These are phyloP conservation scores for Ceratocystiopsis sp. DNA, from an alignment of 2,329 filamentous ascomycete genomes.

Conservation along the genomic window DNA sequence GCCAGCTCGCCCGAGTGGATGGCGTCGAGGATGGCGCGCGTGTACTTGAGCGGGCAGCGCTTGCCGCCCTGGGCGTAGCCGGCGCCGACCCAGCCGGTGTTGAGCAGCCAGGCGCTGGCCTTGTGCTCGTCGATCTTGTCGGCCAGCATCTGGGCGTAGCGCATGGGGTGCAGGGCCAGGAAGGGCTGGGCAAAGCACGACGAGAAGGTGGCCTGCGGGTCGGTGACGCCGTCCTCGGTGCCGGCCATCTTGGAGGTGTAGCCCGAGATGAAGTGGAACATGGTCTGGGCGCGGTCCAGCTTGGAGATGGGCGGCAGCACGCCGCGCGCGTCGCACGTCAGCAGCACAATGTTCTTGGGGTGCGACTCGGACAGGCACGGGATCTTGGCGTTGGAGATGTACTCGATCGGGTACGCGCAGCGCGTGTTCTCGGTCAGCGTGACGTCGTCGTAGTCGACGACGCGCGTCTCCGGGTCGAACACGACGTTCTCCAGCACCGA, in stretches of 20 bases:
- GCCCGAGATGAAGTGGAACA: conserved; percentile 99
- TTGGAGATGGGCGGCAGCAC: conserved; percentile 97
- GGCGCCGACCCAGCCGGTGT: conserved; percentile 94
- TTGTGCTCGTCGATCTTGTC: conserved; percentile 95
- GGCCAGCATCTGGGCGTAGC: conserved; percentile 94
- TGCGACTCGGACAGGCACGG: conserved; percentile 77
- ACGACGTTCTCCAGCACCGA: conserved; percentile 98
- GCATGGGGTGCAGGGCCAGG: conserved; percentile 97
- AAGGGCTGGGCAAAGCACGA: conserved; percentile 99
- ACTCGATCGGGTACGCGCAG: conserved; percentile 90
- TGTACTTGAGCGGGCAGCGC: conserved; percentile 97
- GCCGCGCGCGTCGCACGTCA: conserved; percentile 94
- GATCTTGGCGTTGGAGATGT: conserved; percentile 97
- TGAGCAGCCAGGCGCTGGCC: conserved; percentile 94
- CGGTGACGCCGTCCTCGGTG: conserved; percentile 90
- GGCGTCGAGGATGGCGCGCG: conserved; percentile 90
- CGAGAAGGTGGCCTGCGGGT: conserved; percentile 97
- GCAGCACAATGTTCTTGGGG: conserved; percentile 92
- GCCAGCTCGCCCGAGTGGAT: conserved; percentile 96
- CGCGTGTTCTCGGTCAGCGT: conserved; percentile 97
- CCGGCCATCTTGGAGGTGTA: conserved; percentile 99
- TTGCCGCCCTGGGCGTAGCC: conserved; percentile 83
- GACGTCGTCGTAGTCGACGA: conserved; percentile 87
- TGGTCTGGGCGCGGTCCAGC: conserved; percentile 83
- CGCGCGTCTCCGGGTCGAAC: conserved; percentile 76